Evolutionary conservation across 2,329 filamentous ascomycete genomes (phyloP).

Genomic region (Epichloe bromicola): DNA sequence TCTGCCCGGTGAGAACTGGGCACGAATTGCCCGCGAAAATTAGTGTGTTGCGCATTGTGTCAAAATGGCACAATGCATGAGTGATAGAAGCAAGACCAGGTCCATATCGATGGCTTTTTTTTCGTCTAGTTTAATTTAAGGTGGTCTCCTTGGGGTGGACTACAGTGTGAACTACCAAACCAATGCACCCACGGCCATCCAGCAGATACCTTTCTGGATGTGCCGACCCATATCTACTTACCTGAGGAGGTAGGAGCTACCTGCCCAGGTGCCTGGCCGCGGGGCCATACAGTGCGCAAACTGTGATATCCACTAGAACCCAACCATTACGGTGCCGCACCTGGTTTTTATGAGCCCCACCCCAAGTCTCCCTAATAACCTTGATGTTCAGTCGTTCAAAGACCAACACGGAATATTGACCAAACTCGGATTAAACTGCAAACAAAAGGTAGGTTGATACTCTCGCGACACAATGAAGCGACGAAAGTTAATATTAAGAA

Average conservation of each 20-base stretch:
- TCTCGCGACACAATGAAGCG: not conserved
- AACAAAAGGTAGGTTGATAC: not conserved
- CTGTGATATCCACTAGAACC: too few species aligned
- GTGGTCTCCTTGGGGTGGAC: not conserved
- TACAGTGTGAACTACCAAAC: not conserved
- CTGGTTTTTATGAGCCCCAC: too few species aligned
- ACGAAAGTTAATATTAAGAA: too few species aligned
- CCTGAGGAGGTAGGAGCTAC: not conserved
- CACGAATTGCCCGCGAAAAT: constrained; percentile 57
- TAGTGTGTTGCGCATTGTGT: constrained; percentile 50
- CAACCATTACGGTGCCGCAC: too few species aligned
- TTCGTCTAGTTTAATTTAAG: not conserved
- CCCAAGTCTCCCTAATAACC: too few species aligned
- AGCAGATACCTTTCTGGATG: too few species aligned
- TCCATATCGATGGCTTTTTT: constrained; percentile 11
- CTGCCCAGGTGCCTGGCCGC: not conserved
- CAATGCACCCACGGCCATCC: too few species aligned
- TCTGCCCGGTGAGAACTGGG: constrained; percentile 49
- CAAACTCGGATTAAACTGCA: not conserved
- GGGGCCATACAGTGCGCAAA: not conserved
- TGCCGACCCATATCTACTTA: too few species aligned
- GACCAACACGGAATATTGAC: not conserved
- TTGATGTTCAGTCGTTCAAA: too few species aligned
- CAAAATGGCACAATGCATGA: constrained; percentile 5
- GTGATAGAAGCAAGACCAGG: constrained; percentile 5